These are phyloP conservation scores for Nemania sp. DNA, from an alignment of 2,329 filamentous ascomycete genomes.

Conservation along the genomic window DNA sequence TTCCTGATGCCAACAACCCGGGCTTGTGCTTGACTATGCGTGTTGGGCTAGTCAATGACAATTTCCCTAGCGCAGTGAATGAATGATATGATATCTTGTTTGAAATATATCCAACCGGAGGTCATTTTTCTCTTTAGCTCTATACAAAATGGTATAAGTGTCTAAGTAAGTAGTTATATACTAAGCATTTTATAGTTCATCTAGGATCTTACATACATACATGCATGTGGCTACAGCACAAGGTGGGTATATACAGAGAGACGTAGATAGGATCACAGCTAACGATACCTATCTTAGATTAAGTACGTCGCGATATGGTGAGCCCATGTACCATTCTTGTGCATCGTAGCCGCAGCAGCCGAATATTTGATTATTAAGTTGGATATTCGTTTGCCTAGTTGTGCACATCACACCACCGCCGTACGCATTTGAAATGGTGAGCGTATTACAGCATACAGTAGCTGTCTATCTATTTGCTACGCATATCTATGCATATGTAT, in stretches of 20 bases:
- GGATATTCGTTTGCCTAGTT: constrained; percentile 20
- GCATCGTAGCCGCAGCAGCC: constrained; percentile 32
- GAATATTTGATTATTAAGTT: constrained; percentile 1
- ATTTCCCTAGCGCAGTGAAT: constrained; percentile 14
- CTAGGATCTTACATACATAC: constrained; percentile 18
- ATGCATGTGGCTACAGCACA: background rate
- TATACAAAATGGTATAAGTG: background rate
- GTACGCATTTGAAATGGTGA: constrained; percentile 13
- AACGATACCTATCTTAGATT: background rate
- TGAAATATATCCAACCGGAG: constrained; percentile 8
- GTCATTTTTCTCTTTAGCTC: constrained; percentile 21
- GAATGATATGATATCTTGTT: constrained; percentile 9
- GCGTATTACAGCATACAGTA: too few relatives aligned
- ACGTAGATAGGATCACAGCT: background rate
- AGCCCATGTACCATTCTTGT: background rate
- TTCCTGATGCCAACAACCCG: constrained; percentile 5
- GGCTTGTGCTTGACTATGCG: constrained; percentile 4
- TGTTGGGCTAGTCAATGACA: constrained; percentile 11
- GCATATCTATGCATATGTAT: too few relatives aligned
- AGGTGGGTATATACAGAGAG: background rate
- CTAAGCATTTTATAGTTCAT: constrained; percentile 29
- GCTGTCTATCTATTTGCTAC: too few relatives aligned
- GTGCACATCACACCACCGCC: constrained; percentile 26
- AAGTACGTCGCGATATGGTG: background rate
- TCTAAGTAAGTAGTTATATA: background rate